Evolutionary conservation across 257 asterid genomes (phyloP), one percentile per base, ranked within the genome.

Genomic region (Solanum boliviense): DNA sequence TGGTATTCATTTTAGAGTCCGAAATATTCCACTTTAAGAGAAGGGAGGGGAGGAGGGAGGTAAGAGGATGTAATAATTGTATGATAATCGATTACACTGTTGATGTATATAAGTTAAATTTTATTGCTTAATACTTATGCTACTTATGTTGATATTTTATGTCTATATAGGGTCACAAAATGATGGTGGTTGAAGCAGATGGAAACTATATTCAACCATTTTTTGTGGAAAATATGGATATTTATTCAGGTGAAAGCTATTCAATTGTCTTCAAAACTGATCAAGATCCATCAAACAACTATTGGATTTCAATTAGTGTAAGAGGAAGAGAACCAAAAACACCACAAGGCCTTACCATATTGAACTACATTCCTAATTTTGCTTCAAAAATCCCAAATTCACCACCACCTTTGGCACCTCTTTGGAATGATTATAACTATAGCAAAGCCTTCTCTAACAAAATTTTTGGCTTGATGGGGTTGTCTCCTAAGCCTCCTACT

Each of bases 171-270:
- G 87, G 91, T 86, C 99, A 96, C 91, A 95, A 93, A 88, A 87
- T 96, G 91, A 68, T 74, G 81, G 92, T 96, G 62, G 98, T 94
- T 12, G 99, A 94, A 93, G 98, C 96, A 6, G 99, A 95, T 73
- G 99, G 99, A 85, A 95, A 96, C 90, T 93, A 96, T 25, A 87
- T 94, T 6, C 84, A 90, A 58, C 98, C 98, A 44, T 94, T 95
- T 78, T 6, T 91, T 2, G 97, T 92, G 31, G 89, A 93, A 13
- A 92, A 93, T 48, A 89, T 96, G 84, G 98, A 96, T 93, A 92
- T 96, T 32, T 92, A 96, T 92, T 94, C 98, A 0, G 98, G 99
- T 15, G 97, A 95, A 88, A 93, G 95, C 91, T 96, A 96, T 31
- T 96, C 98, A 9, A 88, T 93, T 46, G 91, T 96, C 6, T 91